These are phyloP conservation scores for Boehmeria nivea DNA, from an alignment of 306 rosid genomes.

Conservation along the genomic window DNA sequence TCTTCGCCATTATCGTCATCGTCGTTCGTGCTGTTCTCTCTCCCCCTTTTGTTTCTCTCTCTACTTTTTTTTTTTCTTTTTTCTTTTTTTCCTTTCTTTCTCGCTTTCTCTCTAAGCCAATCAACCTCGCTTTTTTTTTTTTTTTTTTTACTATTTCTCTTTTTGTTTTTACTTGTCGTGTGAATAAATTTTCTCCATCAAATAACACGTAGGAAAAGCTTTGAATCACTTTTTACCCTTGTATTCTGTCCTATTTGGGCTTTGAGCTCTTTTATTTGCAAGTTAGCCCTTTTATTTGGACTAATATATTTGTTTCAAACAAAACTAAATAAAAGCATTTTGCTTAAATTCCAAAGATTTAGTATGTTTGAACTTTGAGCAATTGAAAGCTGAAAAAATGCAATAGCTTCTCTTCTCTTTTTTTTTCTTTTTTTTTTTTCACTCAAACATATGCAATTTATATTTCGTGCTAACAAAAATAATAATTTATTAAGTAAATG, in stretches of 20 bases:
- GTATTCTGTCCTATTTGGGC: neutral
- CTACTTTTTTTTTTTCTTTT: neutral
- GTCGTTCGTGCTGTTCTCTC: conserved; percentile 52
- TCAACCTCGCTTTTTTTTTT: neutral
- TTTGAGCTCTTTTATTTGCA: neutral
- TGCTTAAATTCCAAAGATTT: too few species aligned
- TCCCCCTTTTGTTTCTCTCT: conserved; percentile 20
- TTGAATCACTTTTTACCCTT: neutral
- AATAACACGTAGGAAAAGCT: too few species aligned
- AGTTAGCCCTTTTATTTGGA: neutral
- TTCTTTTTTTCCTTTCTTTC: neutral
- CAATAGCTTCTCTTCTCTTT: too few species aligned
- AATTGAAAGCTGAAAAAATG: too few species aligned
- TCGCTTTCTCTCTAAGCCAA: neutral
- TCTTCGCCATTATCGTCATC: conserved; percentile 43
- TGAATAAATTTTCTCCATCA: too few species aligned
- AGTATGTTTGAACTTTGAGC: too few species aligned
- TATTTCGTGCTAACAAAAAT: too few species aligned
- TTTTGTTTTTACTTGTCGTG: too few species aligned
- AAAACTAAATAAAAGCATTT: neutral
- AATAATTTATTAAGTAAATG: too few species aligned
- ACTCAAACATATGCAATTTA: too few species aligned
- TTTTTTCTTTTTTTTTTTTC: too few species aligned
- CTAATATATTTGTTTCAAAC: neutral
- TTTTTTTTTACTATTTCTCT: neutral